Base-by-base conservation (phyloP, 768 basidiomycete species). In the Hypsizygus marmoreus region DNA sequence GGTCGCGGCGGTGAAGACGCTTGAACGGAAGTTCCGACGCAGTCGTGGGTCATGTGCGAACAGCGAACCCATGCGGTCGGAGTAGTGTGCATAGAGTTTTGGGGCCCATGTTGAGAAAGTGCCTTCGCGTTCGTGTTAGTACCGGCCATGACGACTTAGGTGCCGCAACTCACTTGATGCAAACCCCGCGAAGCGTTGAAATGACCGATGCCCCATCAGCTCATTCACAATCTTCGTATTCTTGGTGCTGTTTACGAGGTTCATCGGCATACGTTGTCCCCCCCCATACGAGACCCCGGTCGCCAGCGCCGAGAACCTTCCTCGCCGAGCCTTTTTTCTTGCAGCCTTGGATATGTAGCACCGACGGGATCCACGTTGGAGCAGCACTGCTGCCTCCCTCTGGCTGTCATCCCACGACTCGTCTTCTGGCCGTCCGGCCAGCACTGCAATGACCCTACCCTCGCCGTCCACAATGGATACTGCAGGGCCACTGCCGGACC, bases 211-310 rank as follows among this genome's bases (percentile, higher is more conserved):
- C 4, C 11, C 24, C 9, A 20, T 30, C 24, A 49, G 49, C 29
- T 13, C 23, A 9, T 14, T 26, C 17, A 29, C 38, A 22, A 29
- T 14, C 24, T 32, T 14, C 16, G 33, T 2, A 12, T 44, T 26
- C 17, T 20, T 5, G 17, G 19, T 17, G 25, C 35, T 29, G 17
- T 49, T 7, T 13, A 12, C 41, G 4, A 47, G 49, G 45, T 55
- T 43, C 16, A 42, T 31, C 9, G 59, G 49, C 10, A 50, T 36
- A 41, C 36, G 24, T 29, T 64, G 64, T 0, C 67, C 67, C 0
- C 63, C 64, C 0, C 66, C 65, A 54, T 55, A 51, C 0, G 65
- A 67, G 0, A 59, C 47, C 1, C 67, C 62, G 22, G 31, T 40
- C 2, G 55, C 28, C 9, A 62, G 9, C 3, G 59, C 42, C 4